These are phyloP conservation scores for Diaporthe destruens DNA, from an alignment of 2,329 filamentous ascomycete species.

Conservation along the genomic window DNA sequence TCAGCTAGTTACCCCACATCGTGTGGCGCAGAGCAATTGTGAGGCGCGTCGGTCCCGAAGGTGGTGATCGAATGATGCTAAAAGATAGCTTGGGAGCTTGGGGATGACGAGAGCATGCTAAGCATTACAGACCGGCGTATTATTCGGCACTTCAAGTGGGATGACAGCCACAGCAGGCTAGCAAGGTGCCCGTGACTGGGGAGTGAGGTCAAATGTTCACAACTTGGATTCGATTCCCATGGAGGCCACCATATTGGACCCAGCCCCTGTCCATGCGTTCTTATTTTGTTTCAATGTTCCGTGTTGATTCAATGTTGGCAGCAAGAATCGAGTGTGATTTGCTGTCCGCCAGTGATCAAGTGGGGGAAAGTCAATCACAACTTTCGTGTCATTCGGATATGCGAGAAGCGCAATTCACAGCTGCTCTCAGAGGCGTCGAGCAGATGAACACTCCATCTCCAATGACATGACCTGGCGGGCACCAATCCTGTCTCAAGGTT, in stretches of 20 bases:
- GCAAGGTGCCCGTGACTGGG: too few relatives aligned
- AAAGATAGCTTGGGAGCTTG: not conserved
- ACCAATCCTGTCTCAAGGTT: too few relatives aligned
- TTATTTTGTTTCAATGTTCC: too few relatives aligned
- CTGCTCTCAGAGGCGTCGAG: too few relatives aligned
- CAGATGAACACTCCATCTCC: not conserved
- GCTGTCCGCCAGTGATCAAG: too few relatives aligned
- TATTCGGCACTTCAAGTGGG: not conserved
- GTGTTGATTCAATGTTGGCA: too few relatives aligned
- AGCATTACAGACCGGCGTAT: not conserved
- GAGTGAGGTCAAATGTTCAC: not conserved
- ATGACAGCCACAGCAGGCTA: not conserved
- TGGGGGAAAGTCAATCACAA: not conserved
- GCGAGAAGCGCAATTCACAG: not conserved
- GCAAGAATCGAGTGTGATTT: too few relatives aligned
- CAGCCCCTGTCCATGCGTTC: not conserved
- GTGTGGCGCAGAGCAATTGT: not conserved
- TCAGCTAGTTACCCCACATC: not conserved
- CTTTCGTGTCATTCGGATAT: not conserved
- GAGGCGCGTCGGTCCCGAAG: conserved; percentile 4
- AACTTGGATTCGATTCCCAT: not conserved
- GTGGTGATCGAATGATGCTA: not conserved
- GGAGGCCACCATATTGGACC: not conserved
- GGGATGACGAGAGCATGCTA: not conserved
- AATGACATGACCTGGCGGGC: not conserved